Percentiles rank a stretch among this genome's conserved stretches.
Evolutionary conservation across 176 grass and related monocot genomes (phyloP).

Genomic region (Alopecurus myosuroides): DNA sequence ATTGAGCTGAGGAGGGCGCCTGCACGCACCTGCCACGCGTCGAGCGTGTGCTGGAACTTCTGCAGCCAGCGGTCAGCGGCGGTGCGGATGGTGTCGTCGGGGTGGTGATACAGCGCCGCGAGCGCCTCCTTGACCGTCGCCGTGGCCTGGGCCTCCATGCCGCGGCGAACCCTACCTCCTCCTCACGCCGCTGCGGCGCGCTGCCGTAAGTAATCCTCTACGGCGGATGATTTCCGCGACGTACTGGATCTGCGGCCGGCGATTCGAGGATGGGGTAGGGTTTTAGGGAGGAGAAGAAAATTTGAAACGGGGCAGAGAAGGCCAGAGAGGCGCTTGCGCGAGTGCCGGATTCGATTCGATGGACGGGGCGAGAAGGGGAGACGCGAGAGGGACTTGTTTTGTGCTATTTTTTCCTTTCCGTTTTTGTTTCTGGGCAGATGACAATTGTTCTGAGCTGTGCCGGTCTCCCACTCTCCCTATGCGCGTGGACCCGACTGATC

Average conservation of each 20-base stretch:
- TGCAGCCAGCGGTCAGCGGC: conserved; percentile 91
- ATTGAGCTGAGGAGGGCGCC: neutral
- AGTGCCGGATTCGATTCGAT: conserved; percentile 28
- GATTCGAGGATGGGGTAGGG: conserved; percentile 30
- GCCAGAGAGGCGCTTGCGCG: neutral
- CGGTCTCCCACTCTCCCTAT: neutral
- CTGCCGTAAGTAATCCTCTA: neutral
- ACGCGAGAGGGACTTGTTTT: neutral
- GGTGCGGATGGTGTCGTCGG: conserved; percentile 49
- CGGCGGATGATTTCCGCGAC: neutral
- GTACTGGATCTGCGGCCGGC: conserved; percentile 28
- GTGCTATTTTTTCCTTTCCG: neutral
- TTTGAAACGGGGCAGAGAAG: conserved; percentile 36
- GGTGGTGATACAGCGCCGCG: conserved; percentile 73
- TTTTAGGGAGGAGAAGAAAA: conserved; percentile 34
- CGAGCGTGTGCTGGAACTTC: conserved; percentile 94
- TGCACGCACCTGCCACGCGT: conserved; percentile 89
- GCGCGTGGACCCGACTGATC: neutral
- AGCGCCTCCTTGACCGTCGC: conserved; percentile 84
- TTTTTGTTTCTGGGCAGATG: conserved; percentile 1
- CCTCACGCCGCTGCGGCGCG: conserved; percentile 12
- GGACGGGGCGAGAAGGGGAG: neutral
- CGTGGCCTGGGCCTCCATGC: conserved; percentile 82
- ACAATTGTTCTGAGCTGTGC: neutral
- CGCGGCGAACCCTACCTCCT: conserved; percentile 11